These are phyloP conservation scores for Spencermartinsiella ligniputridi DNA, from an alignment of 1,139 yeast species.

Conservation along the genomic window DNA sequence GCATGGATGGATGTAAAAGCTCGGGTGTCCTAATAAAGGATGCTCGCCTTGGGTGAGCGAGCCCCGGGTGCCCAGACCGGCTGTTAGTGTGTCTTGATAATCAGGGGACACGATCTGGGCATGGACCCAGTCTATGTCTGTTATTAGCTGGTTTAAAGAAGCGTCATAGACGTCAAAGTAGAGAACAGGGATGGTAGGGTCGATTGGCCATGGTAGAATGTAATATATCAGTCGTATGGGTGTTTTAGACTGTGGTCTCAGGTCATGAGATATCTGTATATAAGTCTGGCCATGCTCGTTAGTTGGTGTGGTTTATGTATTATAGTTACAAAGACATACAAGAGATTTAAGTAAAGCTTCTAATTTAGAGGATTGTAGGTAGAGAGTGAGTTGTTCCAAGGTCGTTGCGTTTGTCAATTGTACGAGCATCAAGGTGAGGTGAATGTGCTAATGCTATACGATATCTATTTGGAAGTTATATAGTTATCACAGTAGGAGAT, in stretches of 20 bases:
- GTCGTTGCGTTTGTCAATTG: background rate
- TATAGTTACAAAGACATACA: too few species aligned
- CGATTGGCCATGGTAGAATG: slow-evolving; percentile 30
- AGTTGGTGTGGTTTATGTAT: too few species aligned
- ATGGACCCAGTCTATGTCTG: slow-evolving; percentile 17
- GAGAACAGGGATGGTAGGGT: slow-evolving; percentile 31
- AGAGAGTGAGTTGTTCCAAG: background rate
- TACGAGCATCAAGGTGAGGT: background rate
- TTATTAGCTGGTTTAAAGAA: slow-evolving; percentile 12
- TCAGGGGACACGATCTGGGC: slow-evolving; percentile 15
- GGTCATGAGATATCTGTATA: too few species aligned
- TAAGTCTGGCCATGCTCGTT: too few species aligned
- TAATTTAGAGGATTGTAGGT: background rate
- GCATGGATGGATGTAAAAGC: slow-evolving; percentile 38
- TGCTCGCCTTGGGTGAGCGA: slow-evolving; percentile 33
- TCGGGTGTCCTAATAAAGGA: slow-evolving; percentile 31
- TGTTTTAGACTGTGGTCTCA: too few species aligned
- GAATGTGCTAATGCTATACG: too few species aligned
- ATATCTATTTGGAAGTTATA: too few species aligned
- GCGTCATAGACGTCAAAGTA: slow-evolving; percentile 25
- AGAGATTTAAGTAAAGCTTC: too few species aligned
- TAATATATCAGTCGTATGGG: slow-evolving; percentile 14
- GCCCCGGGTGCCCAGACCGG: slow-evolving; percentile 3
- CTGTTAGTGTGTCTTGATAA: slow-evolving; percentile 6
- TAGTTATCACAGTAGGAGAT: too few species aligned